phyloP scores from a whole-genome alignment of 2,329 filamentous ascomycete species.

The Xenoacremonium recifei region DNA sequence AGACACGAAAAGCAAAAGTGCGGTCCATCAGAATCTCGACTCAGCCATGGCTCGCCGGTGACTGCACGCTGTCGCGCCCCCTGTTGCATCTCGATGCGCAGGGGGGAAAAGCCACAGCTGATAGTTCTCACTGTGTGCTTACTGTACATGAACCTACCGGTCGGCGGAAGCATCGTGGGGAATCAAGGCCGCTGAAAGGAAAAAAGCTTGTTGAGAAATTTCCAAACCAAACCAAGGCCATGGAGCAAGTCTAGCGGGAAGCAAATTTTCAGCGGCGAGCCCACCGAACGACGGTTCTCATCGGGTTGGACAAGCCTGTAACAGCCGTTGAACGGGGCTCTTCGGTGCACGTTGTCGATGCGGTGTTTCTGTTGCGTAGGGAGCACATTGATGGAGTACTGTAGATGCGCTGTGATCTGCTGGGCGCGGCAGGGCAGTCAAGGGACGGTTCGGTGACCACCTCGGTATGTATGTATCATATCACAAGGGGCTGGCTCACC shows the following conservation, averaged over 20 bases:
- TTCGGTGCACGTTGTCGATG: background rate
- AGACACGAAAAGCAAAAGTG: background rate
- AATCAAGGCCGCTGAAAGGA: conserved; percentile 3
- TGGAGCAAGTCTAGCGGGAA: conserved; percentile 15
- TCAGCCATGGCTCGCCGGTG: background rate
- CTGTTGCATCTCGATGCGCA: conserved; percentile 5
- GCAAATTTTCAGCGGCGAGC: conserved; percentile 16
- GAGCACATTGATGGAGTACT: background rate
- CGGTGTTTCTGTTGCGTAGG: background rate
- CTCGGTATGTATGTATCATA: background rate
- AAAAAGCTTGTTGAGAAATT: background rate
- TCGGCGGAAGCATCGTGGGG: conserved; percentile 8
- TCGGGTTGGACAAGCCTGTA: conserved; percentile 1
- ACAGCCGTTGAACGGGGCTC: background rate
- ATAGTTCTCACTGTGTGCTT: background rate
- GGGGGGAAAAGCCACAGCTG: background rate
- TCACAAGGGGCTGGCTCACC: background rate
- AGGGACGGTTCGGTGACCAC: background rate
- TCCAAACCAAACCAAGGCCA: conserved; percentile 4
- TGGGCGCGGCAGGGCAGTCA: background rate
- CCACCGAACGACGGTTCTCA: conserved; percentile 11
- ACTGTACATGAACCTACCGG: background rate
- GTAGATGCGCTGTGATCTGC: background rate
- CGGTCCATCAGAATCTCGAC: conserved; percentile 5
- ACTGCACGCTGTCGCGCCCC: conserved; percentile 1